phyloP scores from a whole-genome alignment of 352 stramenopile genomes.

The Pythium myriotylum region DNA sequence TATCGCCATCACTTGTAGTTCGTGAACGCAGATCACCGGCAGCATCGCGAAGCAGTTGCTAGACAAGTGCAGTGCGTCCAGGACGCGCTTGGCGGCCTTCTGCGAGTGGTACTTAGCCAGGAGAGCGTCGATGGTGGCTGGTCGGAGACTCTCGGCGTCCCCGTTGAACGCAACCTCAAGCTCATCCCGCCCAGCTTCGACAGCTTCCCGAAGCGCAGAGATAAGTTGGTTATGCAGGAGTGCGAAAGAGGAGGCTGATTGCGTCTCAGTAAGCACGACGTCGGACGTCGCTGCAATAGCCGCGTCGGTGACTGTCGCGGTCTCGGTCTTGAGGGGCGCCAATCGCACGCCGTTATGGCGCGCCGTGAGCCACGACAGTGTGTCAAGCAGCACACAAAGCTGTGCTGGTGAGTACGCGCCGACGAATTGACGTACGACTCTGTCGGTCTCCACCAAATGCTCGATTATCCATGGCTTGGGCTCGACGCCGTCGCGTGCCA shows the following conservation, averaged over 20 bases:
- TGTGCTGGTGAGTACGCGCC: neutral
- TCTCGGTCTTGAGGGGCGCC: neutral
- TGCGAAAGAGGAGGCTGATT: neutral
- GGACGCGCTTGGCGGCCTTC: constrained; percentile 1
- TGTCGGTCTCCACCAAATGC: neutral
- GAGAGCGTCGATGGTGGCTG: neutral
- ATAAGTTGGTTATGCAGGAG: neutral
- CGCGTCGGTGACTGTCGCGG: neutral
- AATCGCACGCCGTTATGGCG: neutral
- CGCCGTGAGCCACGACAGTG: neutral
- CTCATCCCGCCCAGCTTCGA: neutral
- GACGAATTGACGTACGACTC: neutral
- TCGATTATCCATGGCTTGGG: neutral
- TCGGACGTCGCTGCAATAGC: constrained; percentile 12
- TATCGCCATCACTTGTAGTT: neutral
- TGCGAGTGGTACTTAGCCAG: constrained; percentile 1
- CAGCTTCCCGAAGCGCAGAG: neutral
- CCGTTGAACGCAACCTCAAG: constrained; percentile 2
- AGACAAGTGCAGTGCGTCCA: neutral
- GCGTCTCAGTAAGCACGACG: neutral
- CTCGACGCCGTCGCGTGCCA: constrained; percentile 7
- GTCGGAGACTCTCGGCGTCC: constrained; percentile 1
- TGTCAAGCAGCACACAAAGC: constrained; percentile 17
- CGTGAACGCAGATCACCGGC: neutral
- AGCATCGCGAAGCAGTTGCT: neutral